These are phyloP conservation scores for Phytopythium vexans DNA, from an alignment of 352 stramenopile genomes.

Conservation along the genomic window DNA sequence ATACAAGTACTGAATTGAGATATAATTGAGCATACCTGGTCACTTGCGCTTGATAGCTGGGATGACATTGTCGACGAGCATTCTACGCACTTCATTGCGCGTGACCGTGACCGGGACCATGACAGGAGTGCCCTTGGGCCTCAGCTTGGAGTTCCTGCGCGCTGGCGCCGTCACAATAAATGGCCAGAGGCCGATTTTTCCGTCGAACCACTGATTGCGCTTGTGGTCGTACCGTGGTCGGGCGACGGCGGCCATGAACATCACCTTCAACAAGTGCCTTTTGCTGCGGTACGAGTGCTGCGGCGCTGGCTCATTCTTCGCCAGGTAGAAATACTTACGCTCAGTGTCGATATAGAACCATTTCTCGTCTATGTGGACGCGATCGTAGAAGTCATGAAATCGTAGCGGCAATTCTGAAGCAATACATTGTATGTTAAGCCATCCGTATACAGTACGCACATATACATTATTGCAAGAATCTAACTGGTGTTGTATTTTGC, in stretches of 20 bases:
- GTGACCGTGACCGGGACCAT: slow-evolving; percentile 2
- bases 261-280: slow-evolving; percentile 10
- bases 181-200: slow-evolving; percentile 13
- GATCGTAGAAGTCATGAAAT: slow-evolving; percentile 8
- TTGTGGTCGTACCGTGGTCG: slow-evolving; percentile 6
- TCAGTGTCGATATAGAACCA: slow-evolving; percentile 15
- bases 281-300: slow-evolving; percentile 7
- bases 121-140: neutral
- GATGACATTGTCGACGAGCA: slow-evolving; percentile 7
- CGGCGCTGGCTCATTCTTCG: slow-evolving; percentile 6
- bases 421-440: neutral
- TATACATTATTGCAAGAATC: too few relatives aligned
- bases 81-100: neutral
- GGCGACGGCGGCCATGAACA: slow-evolving; percentile 13
- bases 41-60: slow-evolving; percentile 4
- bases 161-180: slow-evolving; percentile 1
- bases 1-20: too few relatives aligned
- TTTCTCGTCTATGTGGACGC: slow-evolving; percentile 14
- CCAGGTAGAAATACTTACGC: slow-evolving; percentile 4
- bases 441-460: neutral
- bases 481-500: too few relatives aligned
- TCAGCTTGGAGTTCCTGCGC: neutral
- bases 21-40: neutral
- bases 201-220: slow-evolving; percentile 10
- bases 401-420: slow-evolving; percentile 1